Base-by-base conservation (phyloP, 352 stramenopile genomes). In the Phytophthora fragariae region DNA sequence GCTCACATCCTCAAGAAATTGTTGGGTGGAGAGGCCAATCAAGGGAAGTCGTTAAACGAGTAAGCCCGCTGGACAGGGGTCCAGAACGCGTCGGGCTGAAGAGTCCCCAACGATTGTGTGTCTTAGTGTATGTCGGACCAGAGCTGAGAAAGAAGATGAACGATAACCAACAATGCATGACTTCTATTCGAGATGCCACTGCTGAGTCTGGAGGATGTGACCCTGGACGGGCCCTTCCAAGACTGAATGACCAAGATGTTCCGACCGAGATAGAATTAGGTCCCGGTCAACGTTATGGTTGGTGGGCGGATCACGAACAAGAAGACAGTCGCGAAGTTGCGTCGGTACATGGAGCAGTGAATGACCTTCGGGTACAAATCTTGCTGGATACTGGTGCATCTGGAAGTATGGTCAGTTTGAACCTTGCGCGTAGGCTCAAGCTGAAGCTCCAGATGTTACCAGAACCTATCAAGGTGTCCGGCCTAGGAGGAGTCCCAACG, bases 21-120 rank as follows among this genome's bases (percentile, higher is more conserved):
- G 4, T 1, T 47, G n/a, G 52, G 33, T 35, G 62, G 41, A 7
- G 52, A 60, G 5, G 49, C 33, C 15, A 46, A 56, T 29, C 44
- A 37, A 29, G 61, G 21, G 24, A 50, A 54, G 21, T 19, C 24
- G 64, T 72, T 54, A 76, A 76, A 76, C 69, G n/a, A 72, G 17
- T 52, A 59, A 60, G 57, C 69, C 62, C 63, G 63, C 58, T 21
- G 19, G 19, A 21, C 19, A 21, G 19, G 19, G 19, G 19, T 21
- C 19, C 19, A 21, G 19, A 21, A 21, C 19, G 19, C 19, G 19
- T 21, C 19, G 19, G 19, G 19, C 19, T 21, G 19, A 21, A 21
- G 19, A 21, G 19, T 21, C 19, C 19, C 19, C 19, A 21, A 21
- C 19, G 19, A 21, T 21, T 21, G 19, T 21, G 19, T 21, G 19